phyloP scores from a whole-genome alignment of 2,329 filamentous ascomycete genomes.

The Penicillium psychrosexuale region DNA sequence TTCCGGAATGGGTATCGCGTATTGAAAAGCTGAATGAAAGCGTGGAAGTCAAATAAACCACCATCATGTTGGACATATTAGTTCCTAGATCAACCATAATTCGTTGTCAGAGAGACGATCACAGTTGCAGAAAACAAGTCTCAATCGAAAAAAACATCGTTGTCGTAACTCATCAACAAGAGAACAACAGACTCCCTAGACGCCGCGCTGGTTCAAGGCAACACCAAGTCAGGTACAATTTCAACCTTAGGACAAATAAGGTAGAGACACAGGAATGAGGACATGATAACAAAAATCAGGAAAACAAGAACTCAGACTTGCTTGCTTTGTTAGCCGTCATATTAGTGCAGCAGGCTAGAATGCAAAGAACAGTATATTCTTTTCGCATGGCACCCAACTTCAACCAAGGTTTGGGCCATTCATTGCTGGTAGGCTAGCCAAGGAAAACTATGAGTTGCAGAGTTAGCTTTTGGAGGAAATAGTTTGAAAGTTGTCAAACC shows the following conservation, averaged over 20 bases:
- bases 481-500: constrained; percentile 20
- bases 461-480: background rate
- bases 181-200: background rate
- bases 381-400: too few relatives aligned
- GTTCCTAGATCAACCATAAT: constrained; percentile 1
- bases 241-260: background rate
- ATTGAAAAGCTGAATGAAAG: background rate
- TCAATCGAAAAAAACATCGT: background rate
- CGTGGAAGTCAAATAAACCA: background rate
- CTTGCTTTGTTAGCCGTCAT: constrained; percentile 7
- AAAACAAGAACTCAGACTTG: background rate
- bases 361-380: background rate
- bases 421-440: constrained; percentile 1
- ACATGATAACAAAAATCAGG: background rate
- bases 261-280: background rate
- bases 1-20: background rate
- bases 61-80: background rate
- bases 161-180: constrained; percentile 2
- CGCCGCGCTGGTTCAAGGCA: background rate
- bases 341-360: constrained; percentile 4
- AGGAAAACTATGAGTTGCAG: constrained; percentile 13
- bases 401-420: background rate
- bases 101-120: constrained; percentile 2
- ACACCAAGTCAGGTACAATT: background rate
- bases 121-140: background rate